phyloP scores from a whole-genome alignment of 2,329 filamentous ascomycete species.

The Allantophomopsis cytisporea region DNA sequence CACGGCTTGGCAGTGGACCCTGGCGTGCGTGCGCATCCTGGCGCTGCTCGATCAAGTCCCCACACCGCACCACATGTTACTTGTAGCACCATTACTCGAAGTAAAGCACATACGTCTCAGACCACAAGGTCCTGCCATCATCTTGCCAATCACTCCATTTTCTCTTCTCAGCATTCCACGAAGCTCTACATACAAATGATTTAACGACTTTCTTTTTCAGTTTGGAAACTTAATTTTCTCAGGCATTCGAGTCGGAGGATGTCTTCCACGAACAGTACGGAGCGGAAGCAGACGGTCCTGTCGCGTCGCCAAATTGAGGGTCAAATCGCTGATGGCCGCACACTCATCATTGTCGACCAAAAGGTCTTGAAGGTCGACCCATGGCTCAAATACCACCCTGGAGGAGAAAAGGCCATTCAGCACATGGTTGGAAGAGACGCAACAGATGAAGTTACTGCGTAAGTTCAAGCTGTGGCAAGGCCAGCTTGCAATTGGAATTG shows the following conservation, averaged over 20 bases:
- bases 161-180: too few relatives aligned
- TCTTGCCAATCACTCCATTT: too few relatives aligned
- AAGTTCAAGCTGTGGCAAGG: conserved; percentile 21
- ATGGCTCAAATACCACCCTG: conserved; percentile 84
- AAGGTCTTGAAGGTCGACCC: conserved; percentile 77
- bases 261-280: neutral
- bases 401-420: conserved; percentile 77
- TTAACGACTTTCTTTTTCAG: too few relatives aligned
- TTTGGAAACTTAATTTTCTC: too few relatives aligned
- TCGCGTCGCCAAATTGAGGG: conserved; percentile 59
- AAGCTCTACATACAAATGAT: too few relatives aligned
- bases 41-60: too few relatives aligned
- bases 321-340: conserved; percentile 68
- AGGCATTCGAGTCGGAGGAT: neutral
- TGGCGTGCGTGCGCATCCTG: too few relatives aligned
- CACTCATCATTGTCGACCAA: conserved; percentile 68
- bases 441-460: conserved; percentile 89
- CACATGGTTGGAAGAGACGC: conserved; percentile 93
- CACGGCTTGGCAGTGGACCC: too few relatives aligned
- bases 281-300: conserved; percentile 24
- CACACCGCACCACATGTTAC: too few relatives aligned
- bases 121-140: too few relatives aligned
- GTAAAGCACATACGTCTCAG: too few relatives aligned
- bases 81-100: too few relatives aligned
- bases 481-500: neutral